Evolutionary conservation across 2,329 filamentous ascomycete genomes (phyloP), one percentile per base, ranked within the genome.

Genomic region (Coniochaeta sp.): DNA sequence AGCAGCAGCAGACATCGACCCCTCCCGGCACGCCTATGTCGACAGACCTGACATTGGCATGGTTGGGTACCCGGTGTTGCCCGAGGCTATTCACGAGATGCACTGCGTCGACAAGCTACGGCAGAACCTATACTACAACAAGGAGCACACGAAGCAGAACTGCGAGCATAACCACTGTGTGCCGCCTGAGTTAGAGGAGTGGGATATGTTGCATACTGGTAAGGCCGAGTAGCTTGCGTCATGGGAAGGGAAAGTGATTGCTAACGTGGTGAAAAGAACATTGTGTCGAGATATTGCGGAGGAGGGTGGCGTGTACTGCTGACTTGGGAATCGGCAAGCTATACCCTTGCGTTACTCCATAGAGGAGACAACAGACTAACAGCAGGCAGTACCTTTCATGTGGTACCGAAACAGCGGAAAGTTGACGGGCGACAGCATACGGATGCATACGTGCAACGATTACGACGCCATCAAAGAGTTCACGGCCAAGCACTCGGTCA

Each of bases 1-100:
- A 14, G 28, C 47, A 16, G 40, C 42, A 16, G 54, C 53, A 6
- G 55, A 48, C 26, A 52, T 56, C 16, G 51, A 56, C 33, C 53
- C 51, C 13, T 28, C 46, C 20, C 49, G 31, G 5, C 55, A 56
- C 47, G 55, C 52, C 14, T 56, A 56, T 13, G 52, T 56, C 18
- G 55, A 56, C 47, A 56, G 51, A 18, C 51, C 53, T 3, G 53
- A 57, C 32, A 47, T 55, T 12, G 55, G 55, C 45, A 53, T 57
- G 13, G 55, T 55, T 20, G 55, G 55, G 2, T 53, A 55, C n/a
- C 51, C 51, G 7, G 55, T 55, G 16, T n/a, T 55, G 8, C 45
- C 53, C 28, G 55, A 57, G 48, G 55, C 55, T 9, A 57, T 54
- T 14, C 55, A 56, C 40, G 52, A 56, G 40, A 49, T 56, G 22